Base-by-base conservation (phyloP, 805 yeast genomes). In the Candida xyloterini region DNA sequence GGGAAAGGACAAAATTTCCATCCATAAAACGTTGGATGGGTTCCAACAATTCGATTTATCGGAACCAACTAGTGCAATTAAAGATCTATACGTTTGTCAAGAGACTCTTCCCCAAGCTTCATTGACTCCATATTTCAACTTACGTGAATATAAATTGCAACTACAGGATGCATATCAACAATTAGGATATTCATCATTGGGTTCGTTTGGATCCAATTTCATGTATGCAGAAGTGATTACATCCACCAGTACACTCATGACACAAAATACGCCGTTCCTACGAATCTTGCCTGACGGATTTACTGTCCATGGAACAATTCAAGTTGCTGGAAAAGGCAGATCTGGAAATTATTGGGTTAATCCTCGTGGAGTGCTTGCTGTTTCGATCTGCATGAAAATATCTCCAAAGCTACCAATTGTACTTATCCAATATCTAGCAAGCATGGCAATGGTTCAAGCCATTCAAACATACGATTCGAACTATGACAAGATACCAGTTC, bases 291-390 rank as follows among this genome's bases (percentile, higher is more conserved):
- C 96, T 1, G 70, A 79, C 20, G 96, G 96, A 0, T 73, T 80
- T 9, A 68, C 79, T 1, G 60, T 81, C 9, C 72, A 80, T 3
- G 96, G 95, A 0, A 81, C 90, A 1, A 76, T 84, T 3, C 99
- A 93, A 60, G 81, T 87, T 1, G 75, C 88, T 0, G 99, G 99
- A 1, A 71, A 91, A 34, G 99, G 99, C 2, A 76, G 99, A 41
- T 95, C 97, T 11, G 95, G 93, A 1, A 93, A 93, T 50, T 81
- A 79, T 2, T 93, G 99, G 99, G 82, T 93, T 16, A 90, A 87
- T 50, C 99, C 99, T 3, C 72, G 75, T 16, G 99, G 99, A 9
- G 95, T 89, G 1, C 64, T 88, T 60, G 95, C 98, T 0, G 76
- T 80, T 6, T 87, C 96, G 0, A 73, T 79, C 1, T 76, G 87